Percentiles rank a stretch among this genome's conserved stretches.
phyloP scores from a whole-genome alignment of 495 filamentous ascomycete genomes.

The Penicillium taxi region DNA sequence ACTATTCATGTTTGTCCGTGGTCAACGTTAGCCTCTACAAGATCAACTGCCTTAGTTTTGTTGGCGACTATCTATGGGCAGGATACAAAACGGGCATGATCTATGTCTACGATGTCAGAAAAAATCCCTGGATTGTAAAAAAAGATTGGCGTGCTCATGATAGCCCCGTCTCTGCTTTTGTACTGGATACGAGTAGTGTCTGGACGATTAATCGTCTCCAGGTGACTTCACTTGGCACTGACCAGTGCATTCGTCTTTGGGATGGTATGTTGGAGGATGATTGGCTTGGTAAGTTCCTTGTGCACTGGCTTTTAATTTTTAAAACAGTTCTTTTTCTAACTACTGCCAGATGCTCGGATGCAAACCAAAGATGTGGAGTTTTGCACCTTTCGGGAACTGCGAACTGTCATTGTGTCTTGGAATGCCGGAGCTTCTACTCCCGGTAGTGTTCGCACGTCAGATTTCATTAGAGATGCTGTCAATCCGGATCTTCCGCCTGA shows the following conservation, averaged over 20 bases:
- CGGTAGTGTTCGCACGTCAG: slow-evolving; percentile 62
- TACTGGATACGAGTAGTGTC: slow-evolving; percentile 71
- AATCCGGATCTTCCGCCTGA: slow-evolving; percentile 68
- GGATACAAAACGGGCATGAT: slow-evolving; percentile 94
- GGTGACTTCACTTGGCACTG: slow-evolving; percentile 80
- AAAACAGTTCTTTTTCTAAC: slow-evolving; percentile 31
- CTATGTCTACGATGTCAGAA: slow-evolving; percentile 78
- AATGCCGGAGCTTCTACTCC: slow-evolving; percentile 92
- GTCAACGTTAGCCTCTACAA: slow-evolving; percentile 89
- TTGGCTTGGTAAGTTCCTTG: slow-evolving; percentile 61
- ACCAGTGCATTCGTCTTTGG: slow-evolving; percentile 81
- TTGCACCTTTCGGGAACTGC: slow-evolving; percentile 76
- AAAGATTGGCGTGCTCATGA: slow-evolving; percentile 94
- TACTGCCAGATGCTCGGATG: slow-evolving; percentile 64
- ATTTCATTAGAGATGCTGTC: slow-evolving; percentile 71
- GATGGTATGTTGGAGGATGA: slow-evolving; percentile 91
- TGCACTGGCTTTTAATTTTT: neutral
- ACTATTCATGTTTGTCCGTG: slow-evolving; percentile 66
- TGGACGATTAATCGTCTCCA: slow-evolving; percentile 81
- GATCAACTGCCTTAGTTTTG: slow-evolving; percentile 79
- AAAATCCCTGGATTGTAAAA: slow-evolving; percentile 76
- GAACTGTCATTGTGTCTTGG: slow-evolving; percentile 78
- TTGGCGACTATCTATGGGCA: slow-evolving; percentile 83
- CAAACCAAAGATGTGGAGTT: slow-evolving; percentile 70
- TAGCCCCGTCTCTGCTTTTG: slow-evolving; percentile 66